These are phyloP conservation scores for Talaromyces sp. DNA, from an alignment of 2,329 filamentous ascomycete species.

Conservation along the genomic window DNA sequence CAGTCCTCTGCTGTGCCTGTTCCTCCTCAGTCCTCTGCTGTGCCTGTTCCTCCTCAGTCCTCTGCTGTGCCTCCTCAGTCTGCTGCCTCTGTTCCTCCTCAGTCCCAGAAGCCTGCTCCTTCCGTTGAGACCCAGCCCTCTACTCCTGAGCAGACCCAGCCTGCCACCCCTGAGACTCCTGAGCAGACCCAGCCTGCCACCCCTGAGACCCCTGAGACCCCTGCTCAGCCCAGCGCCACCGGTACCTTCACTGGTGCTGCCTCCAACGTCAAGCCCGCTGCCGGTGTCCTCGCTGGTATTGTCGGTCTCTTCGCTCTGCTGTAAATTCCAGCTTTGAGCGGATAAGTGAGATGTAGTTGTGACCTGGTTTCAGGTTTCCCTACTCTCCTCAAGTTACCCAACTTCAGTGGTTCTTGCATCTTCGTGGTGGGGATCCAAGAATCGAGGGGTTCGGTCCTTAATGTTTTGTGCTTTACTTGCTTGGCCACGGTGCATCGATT, in stretches of 20 bases:
- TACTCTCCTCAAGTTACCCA: conserved; percentile 1
- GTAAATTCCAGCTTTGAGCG: conserved; percentile 28
- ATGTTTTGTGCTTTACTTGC: conserved; percentile 11
- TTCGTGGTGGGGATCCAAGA: conserved; percentile 22
- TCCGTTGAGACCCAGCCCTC: conserved; percentile 8
- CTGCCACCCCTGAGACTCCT: conserved; percentile 9
- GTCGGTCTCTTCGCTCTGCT: conserved; percentile 43
- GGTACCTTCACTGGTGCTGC: conserved; percentile 39
- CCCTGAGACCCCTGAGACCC: conserved; percentile 7
- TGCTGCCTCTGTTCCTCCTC: background rate
- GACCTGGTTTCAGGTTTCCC: background rate
- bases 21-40: background rate
- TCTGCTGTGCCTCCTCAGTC: conserved; percentile 2
- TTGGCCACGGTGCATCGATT: conserved; percentile 11
- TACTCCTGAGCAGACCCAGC: conserved; percentile 3
- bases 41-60: background rate
- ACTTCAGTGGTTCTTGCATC: conserved; percentile 10
- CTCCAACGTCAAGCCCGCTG: conserved; percentile 37
- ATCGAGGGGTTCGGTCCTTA: background rate
- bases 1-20: background rate
- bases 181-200: background rate
- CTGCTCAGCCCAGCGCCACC: conserved; percentile 10
- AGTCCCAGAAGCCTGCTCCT: conserved; percentile 2
- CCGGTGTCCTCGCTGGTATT: conserved; percentile 40
- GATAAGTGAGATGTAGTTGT: conserved; percentile 6